Evolutionary conservation across 306 rosid species (phyloP).

Genomic region (Cercis canadensis): DNA sequence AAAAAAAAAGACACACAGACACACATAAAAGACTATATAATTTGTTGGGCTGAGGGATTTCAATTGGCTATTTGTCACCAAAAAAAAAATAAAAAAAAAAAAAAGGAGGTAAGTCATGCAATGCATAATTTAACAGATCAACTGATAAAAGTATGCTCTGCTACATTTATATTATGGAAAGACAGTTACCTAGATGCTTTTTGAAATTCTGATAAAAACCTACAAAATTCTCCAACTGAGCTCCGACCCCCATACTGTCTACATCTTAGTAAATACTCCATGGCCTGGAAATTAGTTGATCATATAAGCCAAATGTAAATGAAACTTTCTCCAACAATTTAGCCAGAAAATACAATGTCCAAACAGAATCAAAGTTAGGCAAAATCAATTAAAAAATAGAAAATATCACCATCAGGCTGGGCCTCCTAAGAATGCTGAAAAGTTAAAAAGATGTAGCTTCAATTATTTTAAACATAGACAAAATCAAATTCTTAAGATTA

Average conservation of each 20-base stretch:
- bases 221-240: slow-evolving; percentile 66
- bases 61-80: too few relatives aligned
- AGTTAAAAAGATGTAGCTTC: too few relatives aligned
- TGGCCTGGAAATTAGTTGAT: slow-evolving; percentile 64
- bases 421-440: neutral
- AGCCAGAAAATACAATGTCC: slow-evolving; percentile 26
- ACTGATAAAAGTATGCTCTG: neutral
- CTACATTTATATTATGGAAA: neutral
- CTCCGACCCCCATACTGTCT: slow-evolving; percentile 69
- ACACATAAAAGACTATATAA: too few relatives aligned
- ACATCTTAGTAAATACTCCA: slow-evolving; percentile 79
- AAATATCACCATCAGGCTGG: neutral
- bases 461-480: too few relatives aligned
- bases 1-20: too few relatives aligned
- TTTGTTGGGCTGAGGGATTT: too few relatives aligned
- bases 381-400: neutral
- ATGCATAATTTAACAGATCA: too few relatives aligned
- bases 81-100: too few relatives aligned
- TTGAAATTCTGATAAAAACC: slow-evolving; percentile 78
- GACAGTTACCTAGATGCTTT: slow-evolving; percentile 76
- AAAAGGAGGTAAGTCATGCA: too few relatives aligned
- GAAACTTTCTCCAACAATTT: slow-evolving; percentile 18
- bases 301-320: slow-evolving; percentile 32
- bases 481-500: too few relatives aligned
- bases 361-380: neutral